Percentiles rank a stretch among this genome's conserved stretches.
phyloP scores from a whole-genome alignment of 257 asterid species.

The Osmanthus fragrans region DNA sequence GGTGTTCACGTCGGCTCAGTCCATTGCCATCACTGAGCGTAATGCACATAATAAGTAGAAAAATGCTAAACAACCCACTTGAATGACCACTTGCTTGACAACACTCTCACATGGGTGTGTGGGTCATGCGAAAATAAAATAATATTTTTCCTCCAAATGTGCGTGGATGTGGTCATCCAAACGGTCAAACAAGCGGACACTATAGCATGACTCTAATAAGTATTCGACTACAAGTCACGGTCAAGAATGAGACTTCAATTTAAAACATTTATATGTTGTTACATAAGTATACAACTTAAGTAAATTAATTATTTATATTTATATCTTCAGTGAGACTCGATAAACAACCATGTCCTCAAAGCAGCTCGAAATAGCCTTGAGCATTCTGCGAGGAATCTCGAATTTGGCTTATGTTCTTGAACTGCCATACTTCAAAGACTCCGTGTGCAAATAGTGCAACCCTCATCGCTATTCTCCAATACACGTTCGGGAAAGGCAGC shows the following conservation, averaged over 20 bases:
- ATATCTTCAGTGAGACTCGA: not conserved
- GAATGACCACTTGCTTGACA: too few species aligned
- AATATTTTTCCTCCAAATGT: too few species aligned
- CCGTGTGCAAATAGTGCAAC: constrained; percentile 88
- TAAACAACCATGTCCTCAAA: not conserved
- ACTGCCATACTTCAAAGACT: constrained; percentile 77
- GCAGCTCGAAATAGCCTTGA: not conserved
- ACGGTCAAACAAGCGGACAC: too few species aligned
- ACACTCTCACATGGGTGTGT: too few species aligned
- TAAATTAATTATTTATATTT: not conserved
- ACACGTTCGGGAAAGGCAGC: constrained; percentile 38
- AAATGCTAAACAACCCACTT: too few species aligned
- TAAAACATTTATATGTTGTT: not conserved
- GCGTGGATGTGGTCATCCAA: too few species aligned
- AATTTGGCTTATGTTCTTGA: constrained; percentile 25
- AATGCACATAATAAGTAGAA: too few species aligned
- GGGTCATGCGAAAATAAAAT: too few species aligned
- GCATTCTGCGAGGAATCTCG: constrained; percentile 1
- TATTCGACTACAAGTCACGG: too few species aligned
- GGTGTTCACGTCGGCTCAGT: too few species aligned
- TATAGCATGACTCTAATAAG: too few species aligned
- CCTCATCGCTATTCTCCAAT: constrained; percentile 58
- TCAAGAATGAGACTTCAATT: not conserved
- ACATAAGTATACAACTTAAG: not conserved
- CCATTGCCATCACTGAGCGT: too few species aligned